Conservation (phyloP, 2,329 filamentous ascomycete species). For the Aspergillus tamarii region DNA sequence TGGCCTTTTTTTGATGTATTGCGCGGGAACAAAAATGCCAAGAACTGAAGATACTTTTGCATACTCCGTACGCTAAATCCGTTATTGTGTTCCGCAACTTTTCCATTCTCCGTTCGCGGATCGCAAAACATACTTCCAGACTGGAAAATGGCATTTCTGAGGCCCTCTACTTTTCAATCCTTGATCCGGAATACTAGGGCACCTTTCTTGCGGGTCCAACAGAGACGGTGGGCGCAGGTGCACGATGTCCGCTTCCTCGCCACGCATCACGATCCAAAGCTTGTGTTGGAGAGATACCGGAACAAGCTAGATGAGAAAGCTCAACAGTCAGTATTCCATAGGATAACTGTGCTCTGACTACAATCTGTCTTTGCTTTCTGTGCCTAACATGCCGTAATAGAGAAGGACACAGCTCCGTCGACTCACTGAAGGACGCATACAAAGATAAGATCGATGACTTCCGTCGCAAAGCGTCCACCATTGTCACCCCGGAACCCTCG, state of each 20-base stretch:
- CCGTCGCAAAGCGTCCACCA: slow-evolving; percentile 66
- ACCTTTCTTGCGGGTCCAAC: slow-evolving; percentile 45
- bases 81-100: background rate
- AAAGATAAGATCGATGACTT: slow-evolving; percentile 77
- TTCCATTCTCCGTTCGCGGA: background rate
- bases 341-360: background rate
- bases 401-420: slow-evolving; percentile 65
- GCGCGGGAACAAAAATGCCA: no score
- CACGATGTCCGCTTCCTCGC: slow-evolving; percentile 89
- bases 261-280: slow-evolving; percentile 68
- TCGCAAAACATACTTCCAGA: background rate
- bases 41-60: no score
- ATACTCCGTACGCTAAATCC: no score
- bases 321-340: slow-evolving; percentile 54
- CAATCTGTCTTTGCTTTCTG: slow-evolving; percentile 15
- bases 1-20: no score
- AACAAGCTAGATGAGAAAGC: slow-evolving; percentile 84
- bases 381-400: slow-evolving; percentile 29
- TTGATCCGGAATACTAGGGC: slow-evolving; percentile 37
- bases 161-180: slow-evolving; percentile 55
- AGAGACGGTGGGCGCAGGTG: slow-evolving; percentile 87
- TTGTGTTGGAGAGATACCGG: slow-evolving; percentile 81
- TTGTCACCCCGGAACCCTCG: slow-evolving; percentile 51
- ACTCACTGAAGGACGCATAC: slow-evolving; percentile 75
- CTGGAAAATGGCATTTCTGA: slow-evolving; percentile 54